Evolutionary conservation across 2,329 filamentous ascomycete genomes (phyloP).

Genomic region (Aspergillus sp.): DNA sequence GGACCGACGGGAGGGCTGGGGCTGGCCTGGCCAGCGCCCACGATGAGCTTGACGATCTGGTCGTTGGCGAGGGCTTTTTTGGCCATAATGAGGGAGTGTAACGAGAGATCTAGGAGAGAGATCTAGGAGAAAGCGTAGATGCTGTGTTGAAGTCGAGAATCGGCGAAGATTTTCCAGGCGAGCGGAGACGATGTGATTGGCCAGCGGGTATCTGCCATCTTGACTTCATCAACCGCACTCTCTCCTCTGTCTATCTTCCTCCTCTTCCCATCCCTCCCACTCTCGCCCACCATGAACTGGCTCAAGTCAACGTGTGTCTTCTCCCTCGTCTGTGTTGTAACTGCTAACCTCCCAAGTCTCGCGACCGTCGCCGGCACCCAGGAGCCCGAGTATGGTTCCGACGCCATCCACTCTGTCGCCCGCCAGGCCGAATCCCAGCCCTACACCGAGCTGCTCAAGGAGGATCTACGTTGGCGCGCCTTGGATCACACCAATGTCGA

Average conservation of each 20-base stretch:
- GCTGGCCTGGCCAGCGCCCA: constrained; percentile 88
- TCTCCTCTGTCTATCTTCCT: no score
- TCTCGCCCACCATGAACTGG: constrained; percentile 87
- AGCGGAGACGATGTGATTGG: no score
- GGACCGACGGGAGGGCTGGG: constrained; percentile 94
- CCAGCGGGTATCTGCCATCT: no score
- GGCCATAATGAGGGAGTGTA: constrained; percentile 36
- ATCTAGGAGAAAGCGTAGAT: no score
- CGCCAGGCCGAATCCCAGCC: constrained; percentile 68
- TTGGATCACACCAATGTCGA: constrained; percentile 84
- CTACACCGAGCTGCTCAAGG: constrained; percentile 67
- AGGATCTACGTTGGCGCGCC: constrained; percentile 73
- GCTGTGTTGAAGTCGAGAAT: no score
- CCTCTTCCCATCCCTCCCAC: no score
- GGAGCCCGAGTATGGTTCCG: constrained; percentile 88
- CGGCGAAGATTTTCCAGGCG: background rate
- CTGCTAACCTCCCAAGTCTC: constrained; percentile 48
- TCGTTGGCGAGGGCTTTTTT: constrained; percentile 46
- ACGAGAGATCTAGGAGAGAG: no score
- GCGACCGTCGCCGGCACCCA: constrained; percentile 84
- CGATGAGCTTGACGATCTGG: constrained; percentile 91
- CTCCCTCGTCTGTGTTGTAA: constrained; percentile 26
- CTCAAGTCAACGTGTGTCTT: constrained; percentile 73
- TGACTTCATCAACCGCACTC: no score
- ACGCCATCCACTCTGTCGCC: constrained; percentile 76